Conservation (phyloP, 177 flowering plant genomes). For the Vitis hybrid region DNA sequence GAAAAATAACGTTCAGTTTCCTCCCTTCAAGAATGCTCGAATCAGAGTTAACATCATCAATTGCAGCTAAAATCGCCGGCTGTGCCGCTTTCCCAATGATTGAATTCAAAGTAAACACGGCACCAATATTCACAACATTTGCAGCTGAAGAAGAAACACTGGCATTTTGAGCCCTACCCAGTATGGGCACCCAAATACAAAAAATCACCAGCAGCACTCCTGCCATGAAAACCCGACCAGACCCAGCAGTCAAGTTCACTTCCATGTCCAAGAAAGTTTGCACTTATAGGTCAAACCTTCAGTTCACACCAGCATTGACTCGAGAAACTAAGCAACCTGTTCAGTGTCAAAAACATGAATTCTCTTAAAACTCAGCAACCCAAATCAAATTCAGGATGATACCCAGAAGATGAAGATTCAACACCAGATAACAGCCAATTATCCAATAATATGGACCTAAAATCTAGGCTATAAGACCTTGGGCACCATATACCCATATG, state of each 20-base stretch:
- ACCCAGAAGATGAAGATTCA: slow-evolving; percentile 3
- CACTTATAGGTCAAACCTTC: neutral
- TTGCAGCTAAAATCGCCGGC: slow-evolving; percentile 66
- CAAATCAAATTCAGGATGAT: no score
- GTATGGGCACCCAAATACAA: slow-evolving; percentile 22
- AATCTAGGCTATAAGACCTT: no score
- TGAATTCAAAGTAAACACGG: slow-evolving; percentile 61
- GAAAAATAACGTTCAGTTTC: slow-evolving; percentile 43
- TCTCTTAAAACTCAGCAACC: neutral
- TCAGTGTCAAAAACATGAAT: neutral
- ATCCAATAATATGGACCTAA: neutral
- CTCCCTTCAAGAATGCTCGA: slow-evolving; percentile 52
- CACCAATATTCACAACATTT: slow-evolving; percentile 59
- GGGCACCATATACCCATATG: neutral
- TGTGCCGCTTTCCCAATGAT: slow-evolving; percentile 63
- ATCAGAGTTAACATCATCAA: slow-evolving; percentile 75
- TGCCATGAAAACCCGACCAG: slow-evolving; percentile 7
- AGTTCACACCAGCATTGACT: slow-evolving; percentile 8
- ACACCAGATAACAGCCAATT: neutral
- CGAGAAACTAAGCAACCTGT: slow-evolving; percentile 9
- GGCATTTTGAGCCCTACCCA: slow-evolving; percentile 26
- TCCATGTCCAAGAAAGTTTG: slow-evolving; percentile 17
- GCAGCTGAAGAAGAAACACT: slow-evolving; percentile 34
- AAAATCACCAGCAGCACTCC: slow-evolving; percentile 25
- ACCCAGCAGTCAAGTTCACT: slow-evolving; percentile 9